Evolutionary conservation across 352 stramenopile genomes (phyloP).

Genomic region (Blastocystis hominis): DNA sequence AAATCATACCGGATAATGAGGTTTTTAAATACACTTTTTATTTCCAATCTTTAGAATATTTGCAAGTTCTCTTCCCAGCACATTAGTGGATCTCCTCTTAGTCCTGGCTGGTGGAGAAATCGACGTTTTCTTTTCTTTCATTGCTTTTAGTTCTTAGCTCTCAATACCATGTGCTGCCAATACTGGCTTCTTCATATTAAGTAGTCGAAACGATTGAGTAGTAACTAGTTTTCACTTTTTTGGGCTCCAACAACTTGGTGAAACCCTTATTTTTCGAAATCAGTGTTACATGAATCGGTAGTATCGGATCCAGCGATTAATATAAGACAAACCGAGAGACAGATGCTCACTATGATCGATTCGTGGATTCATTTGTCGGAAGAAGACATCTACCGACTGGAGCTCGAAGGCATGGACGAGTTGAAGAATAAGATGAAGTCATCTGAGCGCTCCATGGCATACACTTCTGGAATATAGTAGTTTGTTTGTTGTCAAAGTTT

Average conservation of each 20-base stretch:
- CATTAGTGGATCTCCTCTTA: neutral
- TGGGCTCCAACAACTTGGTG: neutral
- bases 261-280: neutral
- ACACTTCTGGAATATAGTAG: neutral
- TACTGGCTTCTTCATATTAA: slow-evolving; percentile 44
- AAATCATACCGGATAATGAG: neutral
- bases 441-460: no score
- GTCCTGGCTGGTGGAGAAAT: neutral
- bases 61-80: neutral
- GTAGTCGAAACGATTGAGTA: neutral
- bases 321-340: neutral
- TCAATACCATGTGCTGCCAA: neutral
- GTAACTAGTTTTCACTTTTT: neutral
- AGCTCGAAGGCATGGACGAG: neutral
- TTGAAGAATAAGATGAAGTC: neutral
- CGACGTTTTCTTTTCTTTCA: neutral
- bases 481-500: slow-evolving; percentile 3
- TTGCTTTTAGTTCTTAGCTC: neutral
- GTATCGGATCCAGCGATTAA: no score
- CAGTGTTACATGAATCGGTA: slow-evolving; percentile 21
- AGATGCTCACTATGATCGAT: slow-evolving; percentile 6
- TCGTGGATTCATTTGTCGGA: neutral
- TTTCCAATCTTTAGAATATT: neutral
- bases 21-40: neutral
- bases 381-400: neutral